Evolutionary conservation across 352 stramenopile species (phyloP), one percentile per base, ranked within the genome.

Genomic region (Phytophthora sansomeana): DNA sequence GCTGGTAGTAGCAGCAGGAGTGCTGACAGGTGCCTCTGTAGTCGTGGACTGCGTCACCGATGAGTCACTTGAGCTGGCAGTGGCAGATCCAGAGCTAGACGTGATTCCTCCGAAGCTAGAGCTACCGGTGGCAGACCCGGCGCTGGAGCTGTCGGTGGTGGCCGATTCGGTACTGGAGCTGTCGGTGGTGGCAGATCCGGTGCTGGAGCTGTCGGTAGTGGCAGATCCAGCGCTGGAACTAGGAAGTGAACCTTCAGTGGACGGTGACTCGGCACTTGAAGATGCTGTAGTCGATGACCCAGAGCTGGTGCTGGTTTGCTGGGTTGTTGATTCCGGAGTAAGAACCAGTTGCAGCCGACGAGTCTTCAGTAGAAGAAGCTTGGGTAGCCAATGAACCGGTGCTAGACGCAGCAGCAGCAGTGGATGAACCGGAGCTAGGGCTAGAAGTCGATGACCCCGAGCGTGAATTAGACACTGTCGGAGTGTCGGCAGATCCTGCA

Each of bases 341-440:
- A 17, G 52, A 60, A 39, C 28, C 28, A 42, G 52, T 30, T 10
- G 42, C 42, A 9, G 42, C 21, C 4, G 42, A 48, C 10, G 42
- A 17, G 14, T 49, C 42, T 9, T 28, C 49, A 6, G 33, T 50
- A n/a, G 33, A 38, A 16, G 57, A 64, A 16, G 26, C 7, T 38
- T 32, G 35, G 4, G 58, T 42, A 4, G 44, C 36, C 10, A 44
- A 49, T 11, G 67, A 61, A 3, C 47, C 49, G 14, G 61, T 24
- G 19, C 21, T 56, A 16, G 67, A 53, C 7, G 49, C 49, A 32
- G 59, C 39, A 32, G 59, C 39, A 13, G 58, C 54, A 8, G 46
- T 26, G 6, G 71, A 67, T 9, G 67, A 59, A 49, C n/a, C 21
- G 1, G 70, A 58, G 8, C 57, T 71, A 4, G 62, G 36, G 26